Evolutionary conservation across 163 green algal genomes (phyloP).

Genomic region (Chlamydomonas reinhardtii): DNA sequence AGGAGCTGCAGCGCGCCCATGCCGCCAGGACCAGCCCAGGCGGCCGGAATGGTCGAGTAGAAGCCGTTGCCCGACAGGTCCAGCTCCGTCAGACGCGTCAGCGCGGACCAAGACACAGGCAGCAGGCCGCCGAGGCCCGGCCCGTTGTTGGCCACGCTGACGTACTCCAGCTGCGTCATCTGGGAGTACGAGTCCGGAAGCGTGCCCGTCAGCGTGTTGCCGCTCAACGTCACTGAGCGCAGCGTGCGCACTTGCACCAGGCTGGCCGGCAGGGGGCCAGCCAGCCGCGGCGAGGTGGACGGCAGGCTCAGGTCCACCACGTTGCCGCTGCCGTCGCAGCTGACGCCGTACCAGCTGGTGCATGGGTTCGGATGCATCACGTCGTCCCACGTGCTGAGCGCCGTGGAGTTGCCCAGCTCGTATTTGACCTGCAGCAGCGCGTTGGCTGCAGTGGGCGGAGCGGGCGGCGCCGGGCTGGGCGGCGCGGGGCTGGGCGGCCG

Average conservation of each 20-base stretch:
- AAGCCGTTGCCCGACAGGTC: slow-evolving; percentile 6
- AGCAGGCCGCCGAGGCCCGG: not conserved
- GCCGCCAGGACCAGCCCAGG: not conserved
- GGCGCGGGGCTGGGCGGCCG: not conserved
- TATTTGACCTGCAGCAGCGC: not conserved
- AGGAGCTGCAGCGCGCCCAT: not conserved
- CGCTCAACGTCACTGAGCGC: not conserved
- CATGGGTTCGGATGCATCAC: not conserved
- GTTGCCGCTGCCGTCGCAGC: not conserved
- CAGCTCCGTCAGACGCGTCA: not conserved
- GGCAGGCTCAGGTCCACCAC: slow-evolving; percentile 9
- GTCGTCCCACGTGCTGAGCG: not conserved
- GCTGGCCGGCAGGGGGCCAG: not conserved
- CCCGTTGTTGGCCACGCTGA: slow-evolving; percentile 12
- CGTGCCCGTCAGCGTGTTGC: slow-evolving; percentile 16
- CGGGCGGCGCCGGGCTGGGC: not conserved
- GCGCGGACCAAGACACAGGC: not conserved
- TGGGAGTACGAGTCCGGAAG: not conserved
- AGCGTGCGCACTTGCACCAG: not conserved
- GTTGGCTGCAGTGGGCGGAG: not conserved
- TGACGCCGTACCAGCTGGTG: not conserved
- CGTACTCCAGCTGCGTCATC: not conserved
- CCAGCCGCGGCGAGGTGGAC: not conserved
- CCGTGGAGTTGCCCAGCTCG: not conserved
- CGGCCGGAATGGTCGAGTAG: not conserved